Evolutionary conservation across 1,139 yeast genomes (phyloP).

Genomic region (Insectozyma bohioensis): DNA sequence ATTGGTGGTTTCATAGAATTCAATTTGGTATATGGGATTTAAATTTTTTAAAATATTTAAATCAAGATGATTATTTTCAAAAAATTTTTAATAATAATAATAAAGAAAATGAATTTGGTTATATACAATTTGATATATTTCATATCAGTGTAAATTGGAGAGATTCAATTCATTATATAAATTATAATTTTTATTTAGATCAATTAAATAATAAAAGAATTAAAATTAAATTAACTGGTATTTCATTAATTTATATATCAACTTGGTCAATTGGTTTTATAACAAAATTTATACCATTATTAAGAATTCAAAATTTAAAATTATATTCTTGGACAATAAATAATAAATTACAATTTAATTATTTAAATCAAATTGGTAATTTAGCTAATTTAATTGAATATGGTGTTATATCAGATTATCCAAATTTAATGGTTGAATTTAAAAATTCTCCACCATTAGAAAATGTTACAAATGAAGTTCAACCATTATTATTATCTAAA

Average conservation of each 20-base stretch:
- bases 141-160: conserved; percentile 40
- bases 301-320: conserved; percentile 43
- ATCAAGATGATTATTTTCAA: conserved; percentile 41
- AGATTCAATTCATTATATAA: conserved; percentile 33
- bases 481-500: conserved; percentile 4
- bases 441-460: conserved; percentile 5
- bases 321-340: conserved; percentile 87
- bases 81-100: conserved; percentile 18
- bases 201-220: conserved; percentile 21
- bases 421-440: conserved; percentile 37
- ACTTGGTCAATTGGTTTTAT: conserved; percentile 43
- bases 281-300: conserved; percentile 36
- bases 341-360: conserved; percentile 47
- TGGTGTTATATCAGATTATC: conserved; percentile 66
- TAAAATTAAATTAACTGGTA: conserved; percentile 35
- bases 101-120: conserved; percentile 19
- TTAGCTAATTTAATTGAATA: conserved; percentile 29
- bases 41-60: conserved; percentile 56
- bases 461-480: conserved; percentile 2
- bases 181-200: conserved; percentile 38
- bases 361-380: conserved; percentile 30
- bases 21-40: conserved; percentile 84
- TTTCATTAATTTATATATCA: conserved; percentile 38
- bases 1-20: conserved; percentile 66
- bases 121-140: conserved; percentile 32